These are phyloP conservation scores for Albatrellus ellisii DNA, from an alignment of 768 basidiomycete genomes.

Conservation along the genomic window DNA sequence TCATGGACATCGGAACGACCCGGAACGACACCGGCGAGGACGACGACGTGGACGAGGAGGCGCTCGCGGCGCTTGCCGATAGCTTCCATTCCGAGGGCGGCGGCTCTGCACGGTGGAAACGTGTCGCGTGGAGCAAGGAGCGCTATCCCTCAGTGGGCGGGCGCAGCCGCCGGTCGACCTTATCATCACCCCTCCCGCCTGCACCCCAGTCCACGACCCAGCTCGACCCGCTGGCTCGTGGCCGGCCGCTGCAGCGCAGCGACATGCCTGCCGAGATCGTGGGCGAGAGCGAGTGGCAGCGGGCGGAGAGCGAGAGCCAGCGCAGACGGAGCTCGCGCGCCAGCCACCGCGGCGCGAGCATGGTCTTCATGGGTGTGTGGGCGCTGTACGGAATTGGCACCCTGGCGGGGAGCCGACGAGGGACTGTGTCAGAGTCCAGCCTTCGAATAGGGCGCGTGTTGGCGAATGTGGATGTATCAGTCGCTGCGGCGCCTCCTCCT, in stretches of 20 bases:
- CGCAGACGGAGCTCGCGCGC: conserved; percentile 37
- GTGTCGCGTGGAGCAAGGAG: conserved; percentile 60
- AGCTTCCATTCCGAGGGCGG: conserved; percentile 70
- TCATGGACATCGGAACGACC: conserved; percentile 13
- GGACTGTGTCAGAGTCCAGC: conserved; percentile 18
- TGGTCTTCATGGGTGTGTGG: conserved; percentile 75
- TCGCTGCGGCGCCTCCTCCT: neutral
- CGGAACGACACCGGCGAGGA: conserved; percentile 22
- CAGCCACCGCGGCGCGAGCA: conserved; percentile 56
- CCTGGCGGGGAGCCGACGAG: conserved; percentile 23
- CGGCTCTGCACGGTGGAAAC: conserved; percentile 30
- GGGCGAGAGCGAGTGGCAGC: conserved; percentile 5
- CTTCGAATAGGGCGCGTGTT: conserved; percentile 37
- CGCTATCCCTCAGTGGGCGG: conserved; percentile 21
- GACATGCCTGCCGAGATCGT: conserved; percentile 14
- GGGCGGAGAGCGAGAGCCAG: conserved; percentile 6
- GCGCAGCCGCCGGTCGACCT: conserved; percentile 15
- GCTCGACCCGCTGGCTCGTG: conserved; percentile 20
- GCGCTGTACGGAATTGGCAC: conserved; percentile 58
- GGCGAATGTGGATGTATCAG: conserved; percentile 9
- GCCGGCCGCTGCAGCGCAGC: conserved; percentile 32
- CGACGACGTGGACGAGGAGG: conserved; percentile 34
- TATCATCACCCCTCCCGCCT: conserved; percentile 18
- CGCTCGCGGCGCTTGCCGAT: conserved; percentile 46
- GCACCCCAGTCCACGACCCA: conserved; percentile 17